A percentile compares a stretch with the other conserved stretches of the same genome.
These are phyloP conservation scores for Magnaporthales sp. DNA, from an alignment of 2,329 filamentous ascomycete species.

Conservation along the genomic window DNA sequence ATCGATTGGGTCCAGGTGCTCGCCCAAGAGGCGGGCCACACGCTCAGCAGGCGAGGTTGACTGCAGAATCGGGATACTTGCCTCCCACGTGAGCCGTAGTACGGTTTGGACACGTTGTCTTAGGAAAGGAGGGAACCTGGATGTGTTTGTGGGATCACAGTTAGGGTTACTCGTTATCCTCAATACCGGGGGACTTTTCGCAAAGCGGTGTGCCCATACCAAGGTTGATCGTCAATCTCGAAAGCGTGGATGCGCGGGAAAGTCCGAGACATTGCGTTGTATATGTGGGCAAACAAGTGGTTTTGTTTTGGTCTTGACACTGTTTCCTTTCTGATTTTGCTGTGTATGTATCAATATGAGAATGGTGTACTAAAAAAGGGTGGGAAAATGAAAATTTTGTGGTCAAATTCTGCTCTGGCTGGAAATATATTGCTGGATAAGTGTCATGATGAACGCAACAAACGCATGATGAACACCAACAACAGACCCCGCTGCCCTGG, in stretches of 20 bases:
- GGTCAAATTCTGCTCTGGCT: neutral
- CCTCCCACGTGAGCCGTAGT: slow-evolving; percentile 55
- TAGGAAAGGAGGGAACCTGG: slow-evolving; percentile 58
- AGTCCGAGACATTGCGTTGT: slow-evolving; percentile 11
- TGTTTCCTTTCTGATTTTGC: neutral
- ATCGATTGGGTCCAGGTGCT: slow-evolving; percentile 35
- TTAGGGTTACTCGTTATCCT: neutral
- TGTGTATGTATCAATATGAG: neutral
- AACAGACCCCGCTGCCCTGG: neutral
- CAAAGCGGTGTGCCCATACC: slow-evolving; percentile 32
- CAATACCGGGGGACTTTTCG: neutral
- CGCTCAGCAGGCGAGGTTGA: slow-evolving; percentile 47
- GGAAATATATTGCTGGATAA: neutral
- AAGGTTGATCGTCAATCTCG: slow-evolving; percentile 59
- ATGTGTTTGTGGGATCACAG: neutral
- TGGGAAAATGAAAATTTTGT: too few species aligned
- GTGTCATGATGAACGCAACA: neutral
- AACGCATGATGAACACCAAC: neutral
- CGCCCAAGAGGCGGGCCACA: slow-evolving; percentile 47
- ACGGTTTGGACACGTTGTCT: slow-evolving; percentile 56
- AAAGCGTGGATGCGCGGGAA: slow-evolving; percentile 54
- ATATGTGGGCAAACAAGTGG: neutral
- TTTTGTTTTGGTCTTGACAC: neutral
- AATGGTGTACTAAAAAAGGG: neutral
- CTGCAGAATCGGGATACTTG: slow-evolving; percentile 49